Base-by-base conservation (phyloP, 345 rosid genomes). In the Raphanus raphanistrum region DNA sequence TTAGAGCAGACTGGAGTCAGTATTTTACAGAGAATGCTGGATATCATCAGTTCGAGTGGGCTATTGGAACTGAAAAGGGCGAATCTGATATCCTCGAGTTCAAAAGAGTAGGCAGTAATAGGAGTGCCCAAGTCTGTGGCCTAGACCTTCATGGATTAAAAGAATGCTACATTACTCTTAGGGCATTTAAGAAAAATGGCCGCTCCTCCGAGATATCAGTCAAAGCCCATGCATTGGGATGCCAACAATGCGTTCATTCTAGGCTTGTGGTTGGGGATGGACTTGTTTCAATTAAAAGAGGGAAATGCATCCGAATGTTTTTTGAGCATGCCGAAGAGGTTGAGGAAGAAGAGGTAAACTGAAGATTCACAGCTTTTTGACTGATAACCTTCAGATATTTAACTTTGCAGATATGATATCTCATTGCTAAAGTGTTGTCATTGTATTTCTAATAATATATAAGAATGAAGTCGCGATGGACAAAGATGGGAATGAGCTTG, bases 241-340 rank as follows among this genome's bases (percentile, higher is more conserved):
- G 90, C 68, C 96, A 88, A 86, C 89, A 70, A 68, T 95, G 99
- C 71, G 91, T 92, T 69, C 99, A 95, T 81, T 88, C 92, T 71
- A 84, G 92, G 87, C 96, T 95, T 66, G 86, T 90, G 60, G 99
- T 92, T 77, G 98, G 99, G 58, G 96, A 90, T 87, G 98, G 98
- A 71, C 87, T 84, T 70, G 91, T 95, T 69, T 85, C 94, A 76
- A 92, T 95, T 29, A 90, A 87, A 21, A 85, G 87, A 68, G 99
- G 99, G 58, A 91, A 90, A 80, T 87, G 92, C 77, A 92, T 95
- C 32, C 82, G 84, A 81, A 85, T 79, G 71, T 90, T 94, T 86
- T 92, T 95, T 84, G 98, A 92, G 75, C 99, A 92, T 82, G 98
- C 98, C 0, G 98, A 94, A 84, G 98, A 90, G 71, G 94, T 90